Evolutionary conservation across 2,329 filamentous ascomycete genomes (phyloP), one percentile per base, ranked within the genome.

Genomic region (Colletotrichum godetiae): DNA sequence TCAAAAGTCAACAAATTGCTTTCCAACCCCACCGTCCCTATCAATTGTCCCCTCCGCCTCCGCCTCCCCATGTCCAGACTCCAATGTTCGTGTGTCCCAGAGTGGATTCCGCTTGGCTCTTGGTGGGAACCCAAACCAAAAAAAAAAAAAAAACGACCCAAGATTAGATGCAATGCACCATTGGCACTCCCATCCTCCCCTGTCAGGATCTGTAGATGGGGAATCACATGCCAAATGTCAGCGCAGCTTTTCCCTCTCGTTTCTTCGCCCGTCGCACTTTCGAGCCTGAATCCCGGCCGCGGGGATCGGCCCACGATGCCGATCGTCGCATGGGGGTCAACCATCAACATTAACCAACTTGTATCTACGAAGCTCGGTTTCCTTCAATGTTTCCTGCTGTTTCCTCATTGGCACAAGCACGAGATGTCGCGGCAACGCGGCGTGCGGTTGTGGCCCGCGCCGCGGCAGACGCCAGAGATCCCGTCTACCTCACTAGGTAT

Each of bases 191-290:
- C 52, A 52, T 52, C 27, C 27, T 29, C 66, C 66, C 67, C 55
- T 69, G 67, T 13, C 46, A 8, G 42, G 42, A 49, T 49, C 42
- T 8, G 11, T 29, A 19, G 53, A 69, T 61, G 59, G 67, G 33
- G 60, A 70, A 65, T 73, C 70, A 73, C 70, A 73, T 73, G 70
- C 55, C 33, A 73, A 69, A 8, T 19, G 31, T 10, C 55, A n/a
- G 42, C 15, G n/a, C 42, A 19, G 11, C 8, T 22, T 49, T 11
- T 60, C 64, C 66, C 55, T 60, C 70, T 22, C 19, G 66, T 49
- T 73, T 65, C 68, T 46, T 42, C 52, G 19, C 24, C 29, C 15
- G 24, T 49, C 60, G 27, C 27, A 42, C 37, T 15, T 15, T 42
- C 37, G 37, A 12, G 24, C 58, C 59, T 27, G 42, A 19, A 35